A percentile compares a stretch with the other conserved stretches of the same genome.
phyloP scores from a whole-genome alignment of 2,329 filamentous ascomycete genomes.

The Sarocladium brachiariae region DNA sequence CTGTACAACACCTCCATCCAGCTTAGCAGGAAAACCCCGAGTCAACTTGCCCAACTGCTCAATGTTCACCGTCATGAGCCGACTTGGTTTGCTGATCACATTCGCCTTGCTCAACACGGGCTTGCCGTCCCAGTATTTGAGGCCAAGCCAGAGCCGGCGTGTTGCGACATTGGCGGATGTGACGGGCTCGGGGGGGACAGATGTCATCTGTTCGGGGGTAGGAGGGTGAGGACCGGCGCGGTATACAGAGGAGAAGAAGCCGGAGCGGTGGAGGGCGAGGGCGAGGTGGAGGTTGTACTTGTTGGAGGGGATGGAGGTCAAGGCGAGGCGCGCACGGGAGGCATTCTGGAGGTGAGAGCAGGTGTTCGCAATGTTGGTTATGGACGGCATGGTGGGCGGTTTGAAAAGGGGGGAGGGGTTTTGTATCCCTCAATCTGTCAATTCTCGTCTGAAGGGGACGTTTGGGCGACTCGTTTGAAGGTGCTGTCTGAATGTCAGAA shows the following conservation, averaged over 20 bases:
- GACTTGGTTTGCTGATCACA: constrained; percentile 67
- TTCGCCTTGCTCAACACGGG: constrained; percentile 66
- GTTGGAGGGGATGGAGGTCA: constrained; percentile 75
- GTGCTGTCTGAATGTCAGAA: constrained; percentile 8
- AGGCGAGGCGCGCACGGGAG: constrained; percentile 70
- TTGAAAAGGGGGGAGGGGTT: neutral
- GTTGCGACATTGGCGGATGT: constrained; percentile 65
- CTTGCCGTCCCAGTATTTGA: constrained; percentile 83
- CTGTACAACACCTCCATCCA: constrained; percentile 59
- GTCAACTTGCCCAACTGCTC: constrained; percentile 57
- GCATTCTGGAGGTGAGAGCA: constrained; percentile 92
- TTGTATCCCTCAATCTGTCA: no score
- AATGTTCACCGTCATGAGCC: constrained; percentile 60
- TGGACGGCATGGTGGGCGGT: constrained; percentile 31
- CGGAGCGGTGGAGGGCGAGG: constrained; percentile 72
- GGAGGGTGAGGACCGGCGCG: constrained; percentile 57
- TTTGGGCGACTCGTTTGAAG: constrained; percentile 5
- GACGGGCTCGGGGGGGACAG: constrained; percentile 46
- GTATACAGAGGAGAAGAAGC: constrained; percentile 74
- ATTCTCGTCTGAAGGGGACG: no score
- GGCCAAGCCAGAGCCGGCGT: constrained; percentile 75
- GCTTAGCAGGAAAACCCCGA: constrained; percentile 54
- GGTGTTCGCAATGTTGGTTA: constrained; percentile 69
- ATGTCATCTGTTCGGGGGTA: constrained; percentile 36
- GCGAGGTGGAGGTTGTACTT: constrained; percentile 73